Base-by-base conservation (phyloP, 2,329 filamentous ascomycete species). In the Trichoderma breve region DNA sequence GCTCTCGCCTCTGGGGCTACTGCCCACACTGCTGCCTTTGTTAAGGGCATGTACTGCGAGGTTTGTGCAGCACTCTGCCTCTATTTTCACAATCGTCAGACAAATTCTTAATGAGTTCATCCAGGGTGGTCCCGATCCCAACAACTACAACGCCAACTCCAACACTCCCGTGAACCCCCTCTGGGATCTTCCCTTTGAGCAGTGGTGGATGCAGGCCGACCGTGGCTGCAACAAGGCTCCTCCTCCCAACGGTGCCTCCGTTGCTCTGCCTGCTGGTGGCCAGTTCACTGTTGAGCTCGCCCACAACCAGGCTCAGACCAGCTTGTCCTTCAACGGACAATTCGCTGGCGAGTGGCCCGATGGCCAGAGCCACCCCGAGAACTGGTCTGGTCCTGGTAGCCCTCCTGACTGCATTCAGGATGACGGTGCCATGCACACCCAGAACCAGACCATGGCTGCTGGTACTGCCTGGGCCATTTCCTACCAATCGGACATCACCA, bases 201-300 rank as follows among this genome's bases (percentile, higher is more conserved):
- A 84, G 32, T 85, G 83, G 83, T 86, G 84, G 83, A 84, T 84
- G 78, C 84, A 86, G 73, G 79, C 81, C 66, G 80, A 83, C 70
- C 81, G 83, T 26, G 81, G 82, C 43, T 86, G 84, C 72, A 79
- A 85, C 71, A 73, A 76, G 12, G 80, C 79, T 21, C 82, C 79
- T 32, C 75, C 75, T 21, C 71, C 71, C 24, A 51, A 73, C 26
- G 71, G 71, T 34, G 73, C 65, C 12, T 74, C 73, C 15, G 79
- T 87, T 58, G 79, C 80, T 24, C 76, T 86, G 8, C 84, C 84
- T 1, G 85, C 84, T 6, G 83, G 84, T 30, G 82, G 82, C n/a
- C 75, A 79, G 0, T 84, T 86, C 73, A 84, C 81, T 4, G 82
- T 84, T 43, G 84, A 87, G 74, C 77, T 85, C 1, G 84, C 84